Evolutionary conservation across 106 monocot species (phyloP).

Genomic region (Dioscorea zingiberensis): DNA sequence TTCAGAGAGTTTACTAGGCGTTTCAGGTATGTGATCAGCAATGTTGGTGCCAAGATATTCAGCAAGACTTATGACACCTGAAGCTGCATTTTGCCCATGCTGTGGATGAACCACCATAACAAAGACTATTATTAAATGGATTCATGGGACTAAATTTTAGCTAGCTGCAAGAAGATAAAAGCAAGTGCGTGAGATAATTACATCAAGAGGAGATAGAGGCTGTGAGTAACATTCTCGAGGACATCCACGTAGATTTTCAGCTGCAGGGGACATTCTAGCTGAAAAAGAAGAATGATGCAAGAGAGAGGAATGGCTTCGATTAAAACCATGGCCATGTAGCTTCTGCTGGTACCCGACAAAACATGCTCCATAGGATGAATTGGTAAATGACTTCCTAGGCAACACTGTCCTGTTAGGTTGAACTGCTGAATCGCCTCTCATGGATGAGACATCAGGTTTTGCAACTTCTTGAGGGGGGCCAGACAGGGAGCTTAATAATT

Average conservation of each 20-base stretch:
- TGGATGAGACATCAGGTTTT: conserved; percentile 12
- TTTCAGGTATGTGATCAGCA: conserved; percentile 22
- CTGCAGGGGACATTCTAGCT: conserved; percentile 49
- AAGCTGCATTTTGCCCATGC: background rate
- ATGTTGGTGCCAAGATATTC: conserved; percentile 9
- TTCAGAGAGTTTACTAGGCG: conserved; percentile 26
- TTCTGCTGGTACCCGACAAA: conserved; percentile 15
- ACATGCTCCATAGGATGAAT: conserved; percentile 21
- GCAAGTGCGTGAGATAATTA: conserved; percentile 8
- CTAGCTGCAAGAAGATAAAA: no score
- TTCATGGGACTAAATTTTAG: background rate
- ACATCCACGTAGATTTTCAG: conserved; percentile 43
- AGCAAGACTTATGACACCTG: conserved; percentile 5
- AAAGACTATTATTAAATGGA: background rate
- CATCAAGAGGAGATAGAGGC: conserved; percentile 63
- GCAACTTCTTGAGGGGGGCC: conserved; percentile 19
- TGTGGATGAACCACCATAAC: conserved; percentile 5
- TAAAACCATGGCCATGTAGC: conserved; percentile 18
- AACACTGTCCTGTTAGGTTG: conserved; percentile 12
- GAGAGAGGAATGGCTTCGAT: conserved; percentile 60
- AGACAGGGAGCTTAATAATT: conserved; percentile 13
- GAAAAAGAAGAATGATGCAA: conserved; percentile 58
- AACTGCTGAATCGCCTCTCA: conserved; percentile 10
- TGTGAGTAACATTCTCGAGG: conserved; percentile 65
- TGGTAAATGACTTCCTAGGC: conserved; percentile 17